Evolutionary conservation across 1,284 basidiomycete genomes (phyloP).

Genomic region (Cutaneotrichosporon dermatis): DNA sequence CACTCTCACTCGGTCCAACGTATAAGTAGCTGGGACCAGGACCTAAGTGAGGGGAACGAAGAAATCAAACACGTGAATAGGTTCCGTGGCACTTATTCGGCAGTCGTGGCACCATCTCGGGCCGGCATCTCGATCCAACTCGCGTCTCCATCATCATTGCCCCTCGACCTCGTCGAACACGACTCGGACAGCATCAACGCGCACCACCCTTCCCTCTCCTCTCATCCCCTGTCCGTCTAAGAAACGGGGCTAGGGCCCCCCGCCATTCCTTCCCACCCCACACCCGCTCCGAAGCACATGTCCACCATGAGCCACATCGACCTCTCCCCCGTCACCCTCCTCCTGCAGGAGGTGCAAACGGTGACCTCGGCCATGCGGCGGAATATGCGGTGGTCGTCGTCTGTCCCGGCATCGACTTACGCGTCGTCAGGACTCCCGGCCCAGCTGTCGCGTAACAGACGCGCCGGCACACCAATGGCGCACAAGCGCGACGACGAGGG

Average conservation of each 20-base stretch:
- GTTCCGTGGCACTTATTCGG: not conserved
- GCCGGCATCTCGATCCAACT: not conserved
- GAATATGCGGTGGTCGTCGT: constrained; percentile 81
- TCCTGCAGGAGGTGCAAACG: constrained; percentile 69
- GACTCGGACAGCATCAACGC: not conserved
- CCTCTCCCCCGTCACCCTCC: constrained; percentile 41
- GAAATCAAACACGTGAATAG: not conserved
- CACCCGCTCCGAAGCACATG: not conserved
- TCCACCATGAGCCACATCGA: constrained; percentile 22
- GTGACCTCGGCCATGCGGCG: constrained; percentile 97
- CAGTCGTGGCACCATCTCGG: not conserved
- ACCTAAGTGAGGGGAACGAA: too few relatives aligned
- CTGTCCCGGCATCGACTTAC: constrained; percentile 44
- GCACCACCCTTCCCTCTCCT: not conserved
- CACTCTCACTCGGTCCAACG: too few relatives aligned
- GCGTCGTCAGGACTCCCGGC: constrained; percentile 28
- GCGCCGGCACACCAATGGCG: not conserved
- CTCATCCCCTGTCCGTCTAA: not conserved
- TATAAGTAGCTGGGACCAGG: too few relatives aligned
- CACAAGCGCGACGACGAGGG: constrained; percentile 41
- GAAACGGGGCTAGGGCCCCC: not conserved
- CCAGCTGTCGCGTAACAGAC: constrained; percentile 16
- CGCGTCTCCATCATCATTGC: not conserved
- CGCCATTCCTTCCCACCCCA: not conserved
- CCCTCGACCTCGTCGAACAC: not conserved